phyloP scores from a whole-genome alignment of 2,329 filamentous ascomycete species.

The Teratosphaeria destructans region DNA sequence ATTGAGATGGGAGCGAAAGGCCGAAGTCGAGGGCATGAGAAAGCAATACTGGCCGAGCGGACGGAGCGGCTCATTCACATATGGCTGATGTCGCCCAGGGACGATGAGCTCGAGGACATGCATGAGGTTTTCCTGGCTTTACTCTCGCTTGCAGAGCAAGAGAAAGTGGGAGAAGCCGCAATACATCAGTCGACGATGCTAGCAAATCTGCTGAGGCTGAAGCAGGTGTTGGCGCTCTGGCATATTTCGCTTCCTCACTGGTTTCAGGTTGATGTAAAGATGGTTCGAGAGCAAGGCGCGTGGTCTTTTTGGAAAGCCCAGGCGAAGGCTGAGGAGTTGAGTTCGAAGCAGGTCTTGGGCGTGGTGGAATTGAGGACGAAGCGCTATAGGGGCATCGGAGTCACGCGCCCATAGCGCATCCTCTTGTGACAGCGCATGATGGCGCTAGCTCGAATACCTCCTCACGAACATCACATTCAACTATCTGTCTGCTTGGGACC shows the following conservation, averaged over 20 bases:
- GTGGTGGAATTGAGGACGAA: background rate
- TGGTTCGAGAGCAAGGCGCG: background rate
- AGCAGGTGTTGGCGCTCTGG: background rate
- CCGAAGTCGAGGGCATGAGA: background rate
- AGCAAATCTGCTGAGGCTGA: background rate
- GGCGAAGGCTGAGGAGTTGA: background rate
- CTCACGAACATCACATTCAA: no score
- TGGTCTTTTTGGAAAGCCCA: background rate
- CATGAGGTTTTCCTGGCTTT: background rate
- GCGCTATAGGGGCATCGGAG: background rate
- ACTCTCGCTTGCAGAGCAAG: background rate
- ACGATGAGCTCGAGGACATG: background rate
- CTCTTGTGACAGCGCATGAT: no score
- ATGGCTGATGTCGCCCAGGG: background rate
- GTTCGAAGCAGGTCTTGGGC: background rate
- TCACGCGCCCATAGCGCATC: background rate
- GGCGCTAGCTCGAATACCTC: no score
- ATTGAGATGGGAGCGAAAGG: background rate
- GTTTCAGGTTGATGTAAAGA: background rate
- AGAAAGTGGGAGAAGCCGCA: background rate
- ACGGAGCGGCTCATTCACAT: background rate
- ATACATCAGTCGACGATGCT: background rate
- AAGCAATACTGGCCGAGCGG: background rate
- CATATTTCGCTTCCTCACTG: background rate
- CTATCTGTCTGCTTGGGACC: no score